Percentiles rank a stretch among this genome's conserved stretches.
Evolutionary conservation across 352 stramenopile genomes (phyloP).

Genomic region (Phytophthora constricta): DNA sequence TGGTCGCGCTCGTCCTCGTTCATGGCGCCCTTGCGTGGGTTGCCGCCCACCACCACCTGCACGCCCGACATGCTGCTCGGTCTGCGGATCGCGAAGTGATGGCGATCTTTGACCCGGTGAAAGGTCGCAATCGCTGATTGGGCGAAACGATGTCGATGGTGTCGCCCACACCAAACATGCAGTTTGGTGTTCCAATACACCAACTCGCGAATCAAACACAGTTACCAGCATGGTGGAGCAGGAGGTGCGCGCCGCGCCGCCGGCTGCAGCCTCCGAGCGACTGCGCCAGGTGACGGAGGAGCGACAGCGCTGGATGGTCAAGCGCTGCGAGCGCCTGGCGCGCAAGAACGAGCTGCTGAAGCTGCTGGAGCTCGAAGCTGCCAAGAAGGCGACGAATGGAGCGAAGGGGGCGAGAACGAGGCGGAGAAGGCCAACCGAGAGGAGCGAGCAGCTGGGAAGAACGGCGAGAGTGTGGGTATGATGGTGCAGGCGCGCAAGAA

Average conservation of each 20-base stretch:
- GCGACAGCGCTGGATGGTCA: constrained; percentile 31
- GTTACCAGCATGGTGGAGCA: constrained; percentile 12
- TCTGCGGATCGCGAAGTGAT: neutral
- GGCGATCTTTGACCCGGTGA: constrained; percentile 40
- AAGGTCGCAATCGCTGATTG: constrained; percentile 41
- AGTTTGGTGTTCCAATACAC: too few relatives aligned
- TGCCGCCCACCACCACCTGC: constrained; percentile 73
- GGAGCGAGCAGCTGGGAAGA: neutral
- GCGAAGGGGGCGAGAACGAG: constrained; percentile 8
- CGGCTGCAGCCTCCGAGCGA: constrained; percentile 22
- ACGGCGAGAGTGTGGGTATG: neutral
- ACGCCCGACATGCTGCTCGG: constrained; percentile 66
- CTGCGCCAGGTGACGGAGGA: constrained; percentile 22
- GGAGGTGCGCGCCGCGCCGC: constrained; percentile 10
- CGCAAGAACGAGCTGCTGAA: constrained; percentile 38
- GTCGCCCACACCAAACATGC: too few relatives aligned
- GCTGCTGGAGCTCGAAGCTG: constrained; percentile 34
- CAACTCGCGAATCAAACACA: neutral
- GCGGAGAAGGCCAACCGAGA: constrained; percentile 14
- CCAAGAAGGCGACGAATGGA: constrained; percentile 1
- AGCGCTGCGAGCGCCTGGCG: constrained; percentile 32
- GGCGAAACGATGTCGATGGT: constrained; percentile 3
- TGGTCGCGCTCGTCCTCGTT: constrained; percentile 79
- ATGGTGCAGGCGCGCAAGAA: constrained; percentile 31
- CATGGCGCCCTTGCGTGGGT: constrained; percentile 82